Conservation (phyloP, 2,329 filamentous ascomycete species). For the Eurotiales sp. region DNA sequence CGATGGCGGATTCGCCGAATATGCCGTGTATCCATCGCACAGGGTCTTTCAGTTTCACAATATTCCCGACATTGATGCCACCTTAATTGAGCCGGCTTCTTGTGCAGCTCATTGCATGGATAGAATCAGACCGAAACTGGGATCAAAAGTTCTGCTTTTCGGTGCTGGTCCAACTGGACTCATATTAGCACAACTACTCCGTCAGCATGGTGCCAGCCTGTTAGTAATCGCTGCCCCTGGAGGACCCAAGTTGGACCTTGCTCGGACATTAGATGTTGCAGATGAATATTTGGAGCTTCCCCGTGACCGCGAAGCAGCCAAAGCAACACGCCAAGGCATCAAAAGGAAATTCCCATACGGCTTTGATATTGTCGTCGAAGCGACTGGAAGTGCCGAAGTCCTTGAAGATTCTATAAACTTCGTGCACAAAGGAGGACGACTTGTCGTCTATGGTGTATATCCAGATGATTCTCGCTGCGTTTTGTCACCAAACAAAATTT, state of each 20-base stretch:
- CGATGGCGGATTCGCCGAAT: slow-evolving; percentile 1
- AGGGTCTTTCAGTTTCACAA: slow-evolving; percentile 66
- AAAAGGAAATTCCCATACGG: too few relatives aligned
- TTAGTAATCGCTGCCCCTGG: slow-evolving; percentile 60
- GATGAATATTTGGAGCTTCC: not conserved
- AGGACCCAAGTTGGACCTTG: slow-evolving; percentile 63
- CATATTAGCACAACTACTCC: slow-evolving; percentile 52
- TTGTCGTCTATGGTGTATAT: too few relatives aligned
- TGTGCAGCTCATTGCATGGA: slow-evolving; percentile 69
- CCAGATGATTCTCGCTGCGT: too few relatives aligned
- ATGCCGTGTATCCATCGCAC: not conserved
- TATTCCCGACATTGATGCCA: slow-evolving; percentile 64
- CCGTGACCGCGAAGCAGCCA: not conserved
- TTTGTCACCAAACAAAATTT: too few relatives aligned
- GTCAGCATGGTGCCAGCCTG: slow-evolving; percentile 59
- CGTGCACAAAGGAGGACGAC: too few relatives aligned
- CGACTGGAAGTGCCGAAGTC: too few relatives aligned
- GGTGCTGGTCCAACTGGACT: slow-evolving; percentile 67
- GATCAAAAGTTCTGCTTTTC: slow-evolving; percentile 65
- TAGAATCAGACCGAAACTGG: slow-evolving; percentile 62
- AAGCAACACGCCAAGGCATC: not conserved
- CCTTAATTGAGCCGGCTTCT: slow-evolving; percentile 66
- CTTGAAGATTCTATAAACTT: too few relatives aligned
- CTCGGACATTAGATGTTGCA: slow-evolving; percentile 30
- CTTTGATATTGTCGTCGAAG: too few relatives aligned